phyloP scores from a whole-genome alignment of 2,329 filamentous ascomycete genomes.

The Colletotrichum cordylinicola region DNA sequence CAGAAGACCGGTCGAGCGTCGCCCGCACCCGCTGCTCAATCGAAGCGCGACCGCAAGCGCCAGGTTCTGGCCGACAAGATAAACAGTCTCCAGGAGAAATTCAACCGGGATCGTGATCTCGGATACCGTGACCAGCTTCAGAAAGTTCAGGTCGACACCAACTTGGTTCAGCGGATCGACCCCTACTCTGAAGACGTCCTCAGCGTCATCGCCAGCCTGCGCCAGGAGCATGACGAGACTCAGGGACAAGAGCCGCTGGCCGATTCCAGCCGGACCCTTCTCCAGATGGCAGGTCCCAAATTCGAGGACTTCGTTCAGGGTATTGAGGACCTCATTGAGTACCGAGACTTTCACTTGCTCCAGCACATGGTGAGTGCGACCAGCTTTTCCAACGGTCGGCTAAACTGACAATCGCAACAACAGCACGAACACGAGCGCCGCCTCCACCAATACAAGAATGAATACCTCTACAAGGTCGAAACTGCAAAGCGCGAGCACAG shows the following conservation, averaged over 20 bases:
- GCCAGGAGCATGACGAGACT: constrained; percentile 58
- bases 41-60: constrained; percentile 90
- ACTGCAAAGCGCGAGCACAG: constrained; percentile 67
- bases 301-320: constrained; percentile 87
- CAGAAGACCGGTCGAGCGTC: constrained; percentile 40
- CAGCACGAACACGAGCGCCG: constrained; percentile 71
- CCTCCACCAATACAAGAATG: constrained; percentile 63
- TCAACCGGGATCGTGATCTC: constrained; percentile 80
- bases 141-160: constrained; percentile 90
- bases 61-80: constrained; percentile 83
- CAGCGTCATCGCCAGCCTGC: constrained; percentile 71
- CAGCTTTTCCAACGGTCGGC: not conserved
- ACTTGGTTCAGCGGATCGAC: constrained; percentile 83
- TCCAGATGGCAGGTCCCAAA: constrained; percentile 80
- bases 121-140: constrained; percentile 90
- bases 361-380: constrained; percentile 73
- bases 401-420: not conserved
- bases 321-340: constrained; percentile 86
- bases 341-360: constrained; percentile 82
- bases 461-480: constrained; percentile 66
- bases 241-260: constrained; percentile 42
- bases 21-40: constrained; percentile 51
- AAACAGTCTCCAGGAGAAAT: constrained; percentile 75
- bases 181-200: constrained; percentile 77
- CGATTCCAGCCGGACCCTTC: constrained; percentile 57